Evolutionary conservation across 352 stramenopile genomes (phyloP), one percentile per base, ranked within the genome.

Genomic region (Globisporangium orthogonon): DNA sequence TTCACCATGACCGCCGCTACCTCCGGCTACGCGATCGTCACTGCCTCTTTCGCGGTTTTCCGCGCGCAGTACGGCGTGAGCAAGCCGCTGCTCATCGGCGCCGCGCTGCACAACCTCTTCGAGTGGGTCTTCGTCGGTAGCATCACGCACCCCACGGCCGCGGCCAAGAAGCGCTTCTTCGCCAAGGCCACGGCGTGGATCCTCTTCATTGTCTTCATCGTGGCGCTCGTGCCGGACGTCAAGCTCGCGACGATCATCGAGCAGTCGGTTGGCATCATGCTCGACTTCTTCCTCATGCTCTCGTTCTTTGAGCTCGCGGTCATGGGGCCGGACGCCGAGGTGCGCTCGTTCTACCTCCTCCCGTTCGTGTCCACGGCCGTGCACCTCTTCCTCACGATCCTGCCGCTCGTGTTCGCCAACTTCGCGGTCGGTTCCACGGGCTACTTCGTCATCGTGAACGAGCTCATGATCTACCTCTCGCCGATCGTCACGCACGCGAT

Each of bases 401-500:
- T 61, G 28, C 55, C 55, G 28, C 55, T 61, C 46, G 55, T 61
- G 35, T 61, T 61, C 40, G 55, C 55, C 7, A 61, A 61, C 55
- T 61, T 61, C 15, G 55, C 40, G 17, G 55, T 61, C 39, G 55
- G 55, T 39, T 29, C 55, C 35, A 50, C 39, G 35, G 40, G 37
- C 39, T 50, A 54, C 37, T 61, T 61, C 43, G 55, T 61, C 33
- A 9, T 55, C 10, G 28, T 61, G 23, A 61, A 61, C 47, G 55
- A 61, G 35, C 10, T 17, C 46, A 61, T 61, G 55, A 61, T 61
- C 55, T 61, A 61, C 55, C 10, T 61, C 37, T 61, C 55, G 47
- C 55, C 55, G 28, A 33, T 61, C 9, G 9, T 61, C 35, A 61
- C 55, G 47, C 55, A 61, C 55, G 39, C 23, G 14, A 61, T 61